phyloP scores from a whole-genome alignment of 2,329 filamentous ascomycete species.

The Colletotrichum shisoi region DNA sequence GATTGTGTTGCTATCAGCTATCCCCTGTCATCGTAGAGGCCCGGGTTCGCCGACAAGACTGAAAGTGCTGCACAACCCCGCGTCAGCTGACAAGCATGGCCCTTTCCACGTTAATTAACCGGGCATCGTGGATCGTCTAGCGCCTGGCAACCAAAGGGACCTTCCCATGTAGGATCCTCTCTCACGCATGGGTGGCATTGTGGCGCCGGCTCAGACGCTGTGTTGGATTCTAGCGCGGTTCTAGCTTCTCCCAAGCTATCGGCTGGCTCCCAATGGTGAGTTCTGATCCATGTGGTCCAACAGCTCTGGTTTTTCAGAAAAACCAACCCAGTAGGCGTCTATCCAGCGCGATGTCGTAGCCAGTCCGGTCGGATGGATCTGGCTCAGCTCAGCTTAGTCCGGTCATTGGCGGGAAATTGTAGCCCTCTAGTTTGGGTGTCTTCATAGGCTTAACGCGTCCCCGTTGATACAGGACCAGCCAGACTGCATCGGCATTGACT shows the following conservation, averaged over 20 bases:
- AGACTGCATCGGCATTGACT: slow-evolving; percentile 78
- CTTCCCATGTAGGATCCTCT: neutral
- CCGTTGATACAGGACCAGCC: slow-evolving; percentile 67
- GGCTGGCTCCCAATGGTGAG: slow-evolving; percentile 1
- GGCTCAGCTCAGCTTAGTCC: slow-evolving; percentile 21
- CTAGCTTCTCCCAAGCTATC: slow-evolving; percentile 10
- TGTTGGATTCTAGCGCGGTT: slow-evolving; percentile 24
- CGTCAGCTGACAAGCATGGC: slow-evolving; percentile 9
- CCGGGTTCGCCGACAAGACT: slow-evolving; percentile 16
- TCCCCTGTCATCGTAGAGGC: slow-evolving; percentile 18
- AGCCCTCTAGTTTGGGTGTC: slow-evolving; percentile 55
- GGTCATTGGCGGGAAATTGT: slow-evolving; percentile 48
- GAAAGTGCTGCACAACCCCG: neutral
- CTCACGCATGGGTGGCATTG: neutral
- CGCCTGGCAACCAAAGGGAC: neutral
- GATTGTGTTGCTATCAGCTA: neutral
- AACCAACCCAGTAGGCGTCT: neutral
- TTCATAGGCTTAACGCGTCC: slow-evolving; percentile 51
- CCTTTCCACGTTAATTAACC: slow-evolving; percentile 7
- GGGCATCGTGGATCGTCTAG: slow-evolving; percentile 9
- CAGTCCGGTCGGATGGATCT: too few species aligned
- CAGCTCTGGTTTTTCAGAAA: neutral
- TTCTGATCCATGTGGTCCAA: neutral
- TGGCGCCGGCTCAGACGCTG: neutral
- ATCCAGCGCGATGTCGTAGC: neutral